phyloP scores from a whole-genome alignment of 2,329 filamentous ascomycete species.

The Calonectria multiphialidica region DNA sequence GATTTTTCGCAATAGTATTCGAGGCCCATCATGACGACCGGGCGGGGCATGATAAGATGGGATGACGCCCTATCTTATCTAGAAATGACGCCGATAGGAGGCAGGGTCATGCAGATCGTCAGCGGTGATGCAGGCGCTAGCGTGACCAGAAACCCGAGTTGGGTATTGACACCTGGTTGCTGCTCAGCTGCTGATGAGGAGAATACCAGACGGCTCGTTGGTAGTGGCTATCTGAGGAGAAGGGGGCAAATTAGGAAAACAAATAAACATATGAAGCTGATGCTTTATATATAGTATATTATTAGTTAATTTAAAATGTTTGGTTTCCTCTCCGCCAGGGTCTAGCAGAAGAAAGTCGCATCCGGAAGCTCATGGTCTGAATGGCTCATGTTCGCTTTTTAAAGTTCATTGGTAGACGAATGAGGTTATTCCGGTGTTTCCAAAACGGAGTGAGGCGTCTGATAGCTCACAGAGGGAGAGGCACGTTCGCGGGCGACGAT shows the following conservation, averaged over 20 bases:
- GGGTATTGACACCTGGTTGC: conserved; percentile 15
- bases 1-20: neutral
- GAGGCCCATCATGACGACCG: neutral
- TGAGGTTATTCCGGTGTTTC: neutral
- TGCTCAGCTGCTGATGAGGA: neutral
- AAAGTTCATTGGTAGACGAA: neutral
- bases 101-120: conserved; percentile 22
- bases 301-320: neutral
- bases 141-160: conserved; percentile 14
- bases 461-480: neutral
- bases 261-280: neutral
- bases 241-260: neutral
- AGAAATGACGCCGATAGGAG: conserved; percentile 8
- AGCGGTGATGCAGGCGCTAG: conserved; percentile 13
- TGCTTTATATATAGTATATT: neutral
- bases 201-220: neutral
- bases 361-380: neutral
- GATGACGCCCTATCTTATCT: conserved; percentile 9
- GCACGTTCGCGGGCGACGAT: neutral
- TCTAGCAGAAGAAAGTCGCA: neutral
- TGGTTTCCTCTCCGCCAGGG: neutral
- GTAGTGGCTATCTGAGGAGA: neutral
- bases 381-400: neutral
- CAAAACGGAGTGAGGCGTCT: neutral
- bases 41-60: neutral